These are phyloP conservation scores for Brassica balearica DNA, from an alignment of 441 rosid species.

Conservation along the genomic window DNA sequence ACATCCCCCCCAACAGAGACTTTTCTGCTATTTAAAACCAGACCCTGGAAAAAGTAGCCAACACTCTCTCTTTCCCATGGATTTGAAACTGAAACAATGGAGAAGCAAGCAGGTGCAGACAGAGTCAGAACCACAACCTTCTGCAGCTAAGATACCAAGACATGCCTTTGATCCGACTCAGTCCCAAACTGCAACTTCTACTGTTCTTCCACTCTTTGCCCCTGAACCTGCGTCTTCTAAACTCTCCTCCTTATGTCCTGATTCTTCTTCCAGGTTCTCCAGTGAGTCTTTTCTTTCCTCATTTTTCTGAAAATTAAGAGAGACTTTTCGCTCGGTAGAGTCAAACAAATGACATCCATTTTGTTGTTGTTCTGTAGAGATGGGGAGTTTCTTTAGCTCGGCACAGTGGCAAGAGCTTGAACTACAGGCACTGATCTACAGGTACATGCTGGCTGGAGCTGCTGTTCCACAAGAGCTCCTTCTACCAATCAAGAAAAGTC, in stretches of 20 bases:
- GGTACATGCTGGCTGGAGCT: conserved; percentile 85
- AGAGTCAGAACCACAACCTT: conserved; percentile 67
- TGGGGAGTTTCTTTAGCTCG: conserved; percentile 81
- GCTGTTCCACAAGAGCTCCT: conserved; percentile 86
- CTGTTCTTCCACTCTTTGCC: conserved; percentile 70
- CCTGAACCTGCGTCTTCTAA: conserved; percentile 62
- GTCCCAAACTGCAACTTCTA: conserved; percentile 41
- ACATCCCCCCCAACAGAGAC: conserved; percentile 38
- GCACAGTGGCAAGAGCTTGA: conserved; percentile 93
- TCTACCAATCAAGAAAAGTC: conserved; percentile 78
- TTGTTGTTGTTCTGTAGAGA: conserved; percentile 46
- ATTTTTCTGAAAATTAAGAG: not conserved
- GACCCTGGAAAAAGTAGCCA: conserved; percentile 37
- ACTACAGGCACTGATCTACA: conserved; percentile 91
- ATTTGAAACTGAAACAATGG: conserved; percentile 91
- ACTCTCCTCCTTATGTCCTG: conserved; percentile 58
- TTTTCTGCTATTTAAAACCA: conserved; percentile 21
- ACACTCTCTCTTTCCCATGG: conserved; percentile 58
- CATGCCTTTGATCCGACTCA: conserved; percentile 53
- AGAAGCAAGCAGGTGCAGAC: conserved; percentile 59
- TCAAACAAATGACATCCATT: not conserved
- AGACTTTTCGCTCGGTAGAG: not conserved
- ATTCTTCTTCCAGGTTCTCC: conserved; percentile 58
- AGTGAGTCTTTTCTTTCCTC: conserved; percentile 46
- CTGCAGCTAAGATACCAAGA: conserved; percentile 74